Conservation (phyloP, 1,284 basidiomycete species). For the Acaromyces ingoldii region DNA sequence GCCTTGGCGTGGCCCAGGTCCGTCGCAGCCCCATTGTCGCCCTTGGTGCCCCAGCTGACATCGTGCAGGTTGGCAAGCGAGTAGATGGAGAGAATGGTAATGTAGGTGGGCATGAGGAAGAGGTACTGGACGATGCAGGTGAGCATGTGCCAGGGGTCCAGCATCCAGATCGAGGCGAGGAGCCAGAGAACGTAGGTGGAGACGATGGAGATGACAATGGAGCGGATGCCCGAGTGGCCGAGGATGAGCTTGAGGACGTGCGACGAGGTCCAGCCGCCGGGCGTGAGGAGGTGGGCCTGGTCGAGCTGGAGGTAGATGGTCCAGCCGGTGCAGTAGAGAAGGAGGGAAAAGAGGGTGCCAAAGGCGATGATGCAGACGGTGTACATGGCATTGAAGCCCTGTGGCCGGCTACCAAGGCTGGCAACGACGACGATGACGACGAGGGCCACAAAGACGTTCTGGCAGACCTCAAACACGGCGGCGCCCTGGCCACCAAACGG, state of each 20-base stretch:
- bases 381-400: conserved; percentile 66
- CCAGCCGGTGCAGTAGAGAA: conserved; percentile 79
- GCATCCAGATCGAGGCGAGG: conserved; percentile 74
- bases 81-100: conserved; percentile 74
- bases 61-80: conserved; percentile 61
- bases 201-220: conserved; percentile 69
- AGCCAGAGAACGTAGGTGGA: conserved; percentile 88
- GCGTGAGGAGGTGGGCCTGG: conserved; percentile 1
- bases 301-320: conserved; percentile 53
- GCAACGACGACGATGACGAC: conserved; percentile 23
- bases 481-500: conserved; percentile 72
- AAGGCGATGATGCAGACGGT: conserved; percentile 68
- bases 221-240: conserved; percentile 66
- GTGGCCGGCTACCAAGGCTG: conserved; percentile 11
- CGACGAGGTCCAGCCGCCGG: conserved; percentile 10
- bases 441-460: conserved; percentile 23
- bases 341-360: conserved; percentile 55
- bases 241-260: conserved; percentile 55
- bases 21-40: conserved; percentile 75
- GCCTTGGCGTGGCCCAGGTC: conserved; percentile 69
- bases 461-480: conserved; percentile 18
- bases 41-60: conserved; percentile 70
- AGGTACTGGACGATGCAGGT: conserved; percentile 67
- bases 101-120: conserved; percentile 59
- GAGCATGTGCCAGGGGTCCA: conserved; percentile 92